Percentiles rank a stretch among this genome's conserved stretches.
Evolutionary conservation across 306 rosid species (phyloP).

Genomic region (Rosa lucieae): DNA sequence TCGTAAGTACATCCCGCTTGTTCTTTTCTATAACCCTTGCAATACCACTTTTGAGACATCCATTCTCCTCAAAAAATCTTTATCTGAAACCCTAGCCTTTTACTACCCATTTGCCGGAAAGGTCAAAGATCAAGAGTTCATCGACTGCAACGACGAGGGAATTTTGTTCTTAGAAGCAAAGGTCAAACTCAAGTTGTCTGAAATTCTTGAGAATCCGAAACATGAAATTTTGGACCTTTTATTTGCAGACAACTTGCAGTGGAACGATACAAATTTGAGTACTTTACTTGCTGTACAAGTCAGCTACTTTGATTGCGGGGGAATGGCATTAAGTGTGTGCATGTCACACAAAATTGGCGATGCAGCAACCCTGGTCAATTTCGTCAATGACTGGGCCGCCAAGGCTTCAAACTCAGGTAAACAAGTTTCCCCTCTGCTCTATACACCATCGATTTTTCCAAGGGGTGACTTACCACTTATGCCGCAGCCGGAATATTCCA

Average conservation of each 20-base stretch:
- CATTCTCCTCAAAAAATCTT: conserved; percentile 36
- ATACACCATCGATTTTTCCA: conserved; percentile 24
- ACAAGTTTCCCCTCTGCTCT: conserved; percentile 6
- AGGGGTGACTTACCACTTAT: conserved; percentile 11
- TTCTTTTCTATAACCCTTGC: conserved; percentile 37
- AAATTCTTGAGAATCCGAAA: conserved; percentile 27
- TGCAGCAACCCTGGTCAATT: conserved; percentile 26
- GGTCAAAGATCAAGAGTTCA: conserved; percentile 22
- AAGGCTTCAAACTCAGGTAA: conserved; percentile 1
- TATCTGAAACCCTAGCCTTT: conserved; percentile 36
- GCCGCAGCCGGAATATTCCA: background rate
- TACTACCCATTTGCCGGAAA: conserved; percentile 59
- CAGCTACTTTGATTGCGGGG: conserved; percentile 44
- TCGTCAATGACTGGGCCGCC: conserved; percentile 51
- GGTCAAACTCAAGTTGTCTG: conserved; percentile 19
- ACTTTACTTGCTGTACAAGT: conserved; percentile 40
- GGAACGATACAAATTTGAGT: conserved; percentile 13
- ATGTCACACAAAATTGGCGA: conserved; percentile 53
- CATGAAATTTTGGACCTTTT: conserved; percentile 16
- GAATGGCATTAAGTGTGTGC: conserved; percentile 41
- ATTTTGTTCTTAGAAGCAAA: conserved; percentile 33
- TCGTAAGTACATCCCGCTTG: conserved; percentile 27
- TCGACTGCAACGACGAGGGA: conserved; percentile 61
- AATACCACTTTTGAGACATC: background rate
- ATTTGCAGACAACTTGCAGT: conserved; percentile 32